Evolutionary conservation across 2,329 filamentous ascomycete species (phyloP).

Genomic region (Amauroascus verrucosus): DNA sequence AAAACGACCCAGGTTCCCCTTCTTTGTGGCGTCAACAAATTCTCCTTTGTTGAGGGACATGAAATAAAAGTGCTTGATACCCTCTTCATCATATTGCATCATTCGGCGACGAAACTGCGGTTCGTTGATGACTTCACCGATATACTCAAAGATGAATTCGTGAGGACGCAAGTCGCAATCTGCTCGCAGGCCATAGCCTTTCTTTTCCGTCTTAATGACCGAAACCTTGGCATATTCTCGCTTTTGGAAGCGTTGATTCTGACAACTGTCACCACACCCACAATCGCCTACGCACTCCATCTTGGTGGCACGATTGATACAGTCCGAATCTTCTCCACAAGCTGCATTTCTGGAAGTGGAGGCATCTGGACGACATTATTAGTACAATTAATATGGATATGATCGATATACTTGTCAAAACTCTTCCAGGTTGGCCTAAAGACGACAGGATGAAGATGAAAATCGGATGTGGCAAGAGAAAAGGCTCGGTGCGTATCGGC

Average conservation of each 20-base stretch:
- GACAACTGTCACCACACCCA: conserved; percentile 76
- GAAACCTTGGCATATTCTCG: conserved; percentile 83
- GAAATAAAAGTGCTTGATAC: conserved; percentile 99
- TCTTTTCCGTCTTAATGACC: conserved; percentile 96
- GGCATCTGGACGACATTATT: conserved; percentile 38
- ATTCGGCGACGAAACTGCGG: conserved; percentile 78
- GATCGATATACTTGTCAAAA: background rate
- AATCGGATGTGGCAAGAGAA: too few relatives aligned
- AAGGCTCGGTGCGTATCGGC: too few relatives aligned
- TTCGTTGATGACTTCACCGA: conserved; percentile 96
- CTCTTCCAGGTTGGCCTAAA: background rate
- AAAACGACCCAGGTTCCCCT: conserved; percentile 89
- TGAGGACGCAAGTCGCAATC: conserved; percentile 66
- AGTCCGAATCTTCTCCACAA: conserved; percentile 92
- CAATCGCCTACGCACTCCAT: conserved; percentile 89
- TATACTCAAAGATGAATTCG: conserved; percentile 96
- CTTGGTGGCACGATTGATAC: conserved; percentile 95
- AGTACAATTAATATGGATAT: background rate
- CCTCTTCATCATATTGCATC: conserved; percentile 86
- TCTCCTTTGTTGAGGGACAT: conserved; percentile 96
- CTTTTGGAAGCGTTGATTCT: conserved; percentile 89
- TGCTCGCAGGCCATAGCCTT: conserved; percentile 83
- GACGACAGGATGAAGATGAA: background rate
- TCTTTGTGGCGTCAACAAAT: conserved; percentile 95
- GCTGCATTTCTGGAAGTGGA: conserved; percentile 57